These are phyloP conservation scores for Mortierella sp. DNA, from an alignment of 371 early-diverging fungal species.

Conservation along the genomic window DNA sequence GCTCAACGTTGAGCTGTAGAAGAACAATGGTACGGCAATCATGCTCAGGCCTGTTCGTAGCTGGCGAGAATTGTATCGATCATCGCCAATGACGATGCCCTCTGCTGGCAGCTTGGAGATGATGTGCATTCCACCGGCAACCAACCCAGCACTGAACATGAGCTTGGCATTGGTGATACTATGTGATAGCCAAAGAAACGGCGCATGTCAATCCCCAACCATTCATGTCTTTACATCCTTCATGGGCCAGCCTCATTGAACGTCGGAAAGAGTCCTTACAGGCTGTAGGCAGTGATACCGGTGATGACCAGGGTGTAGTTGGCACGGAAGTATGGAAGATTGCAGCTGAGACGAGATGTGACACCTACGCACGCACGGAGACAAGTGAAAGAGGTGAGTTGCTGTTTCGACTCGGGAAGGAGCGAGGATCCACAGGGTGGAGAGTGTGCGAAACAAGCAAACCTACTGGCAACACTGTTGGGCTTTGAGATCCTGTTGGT, in stretches of 20 bases:
- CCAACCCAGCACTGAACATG: conserved; percentile 64
- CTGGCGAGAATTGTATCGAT: conserved; percentile 61
- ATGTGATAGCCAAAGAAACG: neutral
- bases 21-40: conserved; percentile 65
- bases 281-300: conserved; percentile 66
- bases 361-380: neutral
- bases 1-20: conserved; percentile 74
- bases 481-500: conserved; percentile 68
- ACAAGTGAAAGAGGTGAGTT: neutral
- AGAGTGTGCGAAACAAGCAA: neutral
- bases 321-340: conserved; percentile 68
- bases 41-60: conserved; percentile 64
- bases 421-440: neutral
- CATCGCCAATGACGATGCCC: conserved; percentile 60
- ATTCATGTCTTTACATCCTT: neutral
- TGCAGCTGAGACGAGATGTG: conserved; percentile 59
- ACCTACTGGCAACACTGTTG: conserved; percentile 64
- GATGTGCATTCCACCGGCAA: conserved; percentile 64
- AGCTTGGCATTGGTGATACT: conserved; percentile 70
- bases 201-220: too few relatives aligned
- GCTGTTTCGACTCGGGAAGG: neutral
- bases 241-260: conserved; percentile 5
- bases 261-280: conserved; percentile 58
- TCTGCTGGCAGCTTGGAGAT: conserved; percentile 65
- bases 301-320: conserved; percentile 71